These are phyloP conservation scores for Saccharomycopsis synnaedendra DNA, from an alignment of 805 yeast species.

Conservation along the genomic window DNA sequence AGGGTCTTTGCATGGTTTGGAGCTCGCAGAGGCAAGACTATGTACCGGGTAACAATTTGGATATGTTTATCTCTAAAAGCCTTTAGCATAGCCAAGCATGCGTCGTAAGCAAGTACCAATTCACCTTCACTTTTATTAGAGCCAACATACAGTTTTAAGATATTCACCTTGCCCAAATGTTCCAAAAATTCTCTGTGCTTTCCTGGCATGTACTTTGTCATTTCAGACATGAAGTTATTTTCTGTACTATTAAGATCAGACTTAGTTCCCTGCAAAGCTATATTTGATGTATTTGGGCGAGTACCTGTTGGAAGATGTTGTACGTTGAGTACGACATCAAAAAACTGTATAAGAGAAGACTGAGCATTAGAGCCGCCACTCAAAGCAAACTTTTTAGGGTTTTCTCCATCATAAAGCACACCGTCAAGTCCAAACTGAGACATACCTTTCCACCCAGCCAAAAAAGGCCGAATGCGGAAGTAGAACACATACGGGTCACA, in stretches of 20 bases:
- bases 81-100: slow-evolving; percentile 80
- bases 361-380: slow-evolving; percentile 93
- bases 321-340: slow-evolving; percentile 67
- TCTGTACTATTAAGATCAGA: slow-evolving; percentile 21
- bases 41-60: slow-evolving; percentile 82
- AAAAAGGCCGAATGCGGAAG: slow-evolving; percentile 73
- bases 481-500: slow-evolving; percentile 92
- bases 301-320: slow-evolving; percentile 73
- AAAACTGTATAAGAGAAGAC: slow-evolving; percentile 76
- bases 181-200: slow-evolving; percentile 66
- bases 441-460: slow-evolving; percentile 96
- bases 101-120: slow-evolving; percentile 67
- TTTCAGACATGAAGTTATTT: slow-evolving; percentile 59
- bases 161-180: slow-evolving; percentile 45
- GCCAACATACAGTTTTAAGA: slow-evolving; percentile 54
- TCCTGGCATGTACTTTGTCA: slow-evolving; percentile 87
- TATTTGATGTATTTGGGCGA: slow-evolving; percentile 24
- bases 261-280: slow-evolving; percentile 7
- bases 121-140: slow-evolving; percentile 30
- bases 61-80: slow-evolving; percentile 87
- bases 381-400: neutral
- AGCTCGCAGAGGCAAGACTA: slow-evolving; percentile 66
- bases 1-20: slow-evolving; percentile 47
- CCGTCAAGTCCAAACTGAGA: slow-evolving; percentile 76
- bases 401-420: slow-evolving; percentile 44